phyloP scores from a whole-genome alignment of 2,329 filamentous ascomycete species.

The Nothopassalora personata region DNA sequence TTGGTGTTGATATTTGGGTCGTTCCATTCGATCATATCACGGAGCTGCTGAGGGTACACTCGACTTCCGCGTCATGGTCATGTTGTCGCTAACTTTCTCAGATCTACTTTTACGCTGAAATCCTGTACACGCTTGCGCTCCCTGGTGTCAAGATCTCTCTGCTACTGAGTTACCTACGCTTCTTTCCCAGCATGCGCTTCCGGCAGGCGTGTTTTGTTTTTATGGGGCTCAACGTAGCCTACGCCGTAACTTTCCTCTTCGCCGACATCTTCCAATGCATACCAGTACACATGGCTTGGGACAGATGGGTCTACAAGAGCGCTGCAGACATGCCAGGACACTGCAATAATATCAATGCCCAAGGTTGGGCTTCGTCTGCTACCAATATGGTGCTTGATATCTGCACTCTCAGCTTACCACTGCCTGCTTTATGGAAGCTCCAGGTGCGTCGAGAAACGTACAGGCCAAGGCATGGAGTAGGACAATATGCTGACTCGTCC shows the following conservation, averaged over 20 bases:
- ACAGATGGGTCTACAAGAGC: constrained; percentile 1
- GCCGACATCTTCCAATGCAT: constrained; percentile 6
- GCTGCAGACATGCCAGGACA: constrained; percentile 1
- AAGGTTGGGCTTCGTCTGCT: constrained; percentile 7
- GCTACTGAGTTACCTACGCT: constrained; percentile 15
- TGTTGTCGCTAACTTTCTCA: background rate
- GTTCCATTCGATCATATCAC: constrained; percentile 11
- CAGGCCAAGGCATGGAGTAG: background rate
- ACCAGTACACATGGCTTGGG: constrained; percentile 4
- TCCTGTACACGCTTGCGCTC: constrained; percentile 8
- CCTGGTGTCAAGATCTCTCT: constrained; percentile 14
- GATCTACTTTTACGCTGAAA: constrained; percentile 7
- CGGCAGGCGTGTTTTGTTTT: constrained; percentile 1
- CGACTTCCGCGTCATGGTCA: background rate
- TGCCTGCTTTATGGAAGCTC: constrained; percentile 4
- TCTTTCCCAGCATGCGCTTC: constrained; percentile 5
- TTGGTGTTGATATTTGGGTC: constrained; percentile 14
- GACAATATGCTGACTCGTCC: background rate
- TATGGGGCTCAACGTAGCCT: constrained; percentile 7
- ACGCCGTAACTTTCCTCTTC: constrained; percentile 4
- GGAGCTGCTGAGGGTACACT: constrained; percentile 3
- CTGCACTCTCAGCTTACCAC: constrained; percentile 4
- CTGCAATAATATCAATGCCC: constrained; percentile 9
- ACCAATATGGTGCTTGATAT: constrained; percentile 11
- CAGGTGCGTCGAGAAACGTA: background rate